These are phyloP conservation scores for Psilocybe cyanescens DNA, from an alignment of 768 basidiomycete genomes.

Conservation along the genomic window DNA sequence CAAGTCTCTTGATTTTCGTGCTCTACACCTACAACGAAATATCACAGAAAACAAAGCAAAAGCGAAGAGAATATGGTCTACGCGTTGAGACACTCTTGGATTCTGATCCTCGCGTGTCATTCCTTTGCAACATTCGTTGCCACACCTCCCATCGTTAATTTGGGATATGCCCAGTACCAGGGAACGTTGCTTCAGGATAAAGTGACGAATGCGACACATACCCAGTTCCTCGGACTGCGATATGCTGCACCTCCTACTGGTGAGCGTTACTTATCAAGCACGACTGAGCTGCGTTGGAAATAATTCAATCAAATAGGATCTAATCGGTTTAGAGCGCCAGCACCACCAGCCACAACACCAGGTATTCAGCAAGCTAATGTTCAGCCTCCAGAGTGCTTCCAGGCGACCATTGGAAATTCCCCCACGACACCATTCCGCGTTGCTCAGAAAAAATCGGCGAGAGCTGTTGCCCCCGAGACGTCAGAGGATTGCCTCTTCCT, in stretches of 20 bases:
- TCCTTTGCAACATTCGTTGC: neutral
- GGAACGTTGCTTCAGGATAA: constrained; percentile 27
- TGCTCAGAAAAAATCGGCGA: neutral
- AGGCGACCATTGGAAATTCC: constrained; percentile 29
- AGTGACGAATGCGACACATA: constrained; percentile 34
- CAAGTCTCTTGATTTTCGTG: too few relatives aligned
- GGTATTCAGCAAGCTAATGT: constrained; percentile 35
- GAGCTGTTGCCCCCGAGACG: constrained; percentile 1
- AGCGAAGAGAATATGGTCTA: too few relatives aligned
- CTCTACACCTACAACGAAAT: too few relatives aligned
- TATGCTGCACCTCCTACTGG: constrained; percentile 55
- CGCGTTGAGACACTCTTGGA: neutral
- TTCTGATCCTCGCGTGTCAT: neutral
- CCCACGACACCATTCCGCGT: constrained; percentile 36
- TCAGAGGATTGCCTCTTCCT: constrained; percentile 47
- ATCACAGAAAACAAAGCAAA: too few relatives aligned
- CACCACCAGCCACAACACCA: constrained; percentile 25
- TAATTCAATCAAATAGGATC: constrained; percentile 22
- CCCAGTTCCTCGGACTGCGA: constrained; percentile 46
- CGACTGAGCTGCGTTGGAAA: neutral
- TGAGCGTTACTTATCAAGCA: constrained; percentile 16
- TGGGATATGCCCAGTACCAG: constrained; percentile 51
- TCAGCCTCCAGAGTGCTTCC: constrained; percentile 35
- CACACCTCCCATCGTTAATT: constrained; percentile 35
- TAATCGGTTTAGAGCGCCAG: constrained; percentile 39